Evolutionary conservation across 2,329 filamentous ascomycete species (phyloP), one percentile per base, ranked within the genome.

Genomic region (Alternaria metachromatica): DNA sequence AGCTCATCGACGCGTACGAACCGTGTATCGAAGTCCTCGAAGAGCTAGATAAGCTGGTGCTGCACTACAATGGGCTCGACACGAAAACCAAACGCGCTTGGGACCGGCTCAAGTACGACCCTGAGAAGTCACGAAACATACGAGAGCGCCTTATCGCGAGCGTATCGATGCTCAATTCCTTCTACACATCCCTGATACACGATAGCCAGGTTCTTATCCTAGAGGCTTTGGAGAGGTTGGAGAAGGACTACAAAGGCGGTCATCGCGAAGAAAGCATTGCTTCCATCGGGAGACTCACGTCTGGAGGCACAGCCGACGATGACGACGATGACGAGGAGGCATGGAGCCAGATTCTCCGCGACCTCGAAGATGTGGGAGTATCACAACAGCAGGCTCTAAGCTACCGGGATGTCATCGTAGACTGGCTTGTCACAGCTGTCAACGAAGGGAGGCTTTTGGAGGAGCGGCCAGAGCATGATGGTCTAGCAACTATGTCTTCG

Each of bases 281-380:
- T 26, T 74, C 72, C 4, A 66, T 76, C 28, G 70, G 71, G 55
- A 64, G 60, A 18, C 72, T 76, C 25, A 66, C 65, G n/a, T 69
- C 67, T 44, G 50, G 50, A 3, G 41, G 53, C 10, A 43, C 20
- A 15, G 26, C 65, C n/a, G 60, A 66, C 11, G 60, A 70, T 4
- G 65, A 66, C 8, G 67, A 65, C 7, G 68, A 68, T 5, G 71
- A 75, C 8, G 75, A 76, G 49, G 68, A 70, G 26, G 71, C 74
- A 11, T 79, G 76, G 76, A 60, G 56, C 8, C 72, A 77, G 55
- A 74, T 79, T 13, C 70, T 78, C 12, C 66, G 71, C 11, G 76
- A 79, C 44, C 64, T 79, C 2, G 72, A 76, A 50, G 76, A 78
- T 46, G 72, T 76, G 21, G 75, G 75, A 6, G 65, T 79, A 4